Base-by-base conservation (phyloP, 805 yeast species). In the Wickerhamomyces rabaulensis region DNA sequence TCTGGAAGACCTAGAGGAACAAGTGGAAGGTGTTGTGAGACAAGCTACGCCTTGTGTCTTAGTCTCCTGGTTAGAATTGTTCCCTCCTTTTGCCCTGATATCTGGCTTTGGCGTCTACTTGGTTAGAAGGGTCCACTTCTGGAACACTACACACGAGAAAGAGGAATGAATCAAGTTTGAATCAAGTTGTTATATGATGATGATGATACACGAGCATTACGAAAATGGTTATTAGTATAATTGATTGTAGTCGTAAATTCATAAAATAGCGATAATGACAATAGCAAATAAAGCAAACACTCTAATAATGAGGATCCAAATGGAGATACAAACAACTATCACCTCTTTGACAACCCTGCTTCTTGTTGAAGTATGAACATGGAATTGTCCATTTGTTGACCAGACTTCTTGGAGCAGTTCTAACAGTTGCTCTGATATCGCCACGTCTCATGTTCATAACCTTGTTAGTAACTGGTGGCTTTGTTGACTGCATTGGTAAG, bases 1-100 rank as follows among this genome's bases (percentile, higher is more conserved):
- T 7, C 29, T 76, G 2, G 73, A 70, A 1, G 68, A 70, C 3
- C 65, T 85, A 16, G 64, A 72, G 33, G 63, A 51, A 0, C 65
- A 71, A 46, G 56, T 84, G 0, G 79, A 76, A 41, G 46, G 54
- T 3, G 54, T 75, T 6, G 20, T 48, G 16, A 39, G 42, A 23
- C 45, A 48, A 6, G 48, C 42, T 12, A 48, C 42, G 22, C 52
- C 49, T 15, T 19, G 16, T 6, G 10, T 36, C 23, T n/a, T 36
- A 10, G 16, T 13, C 9, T 60, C 62, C 4, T 15, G 55, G 5
- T 39, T 67, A 4, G 73, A 68, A 46, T 64, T 61, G 45, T 58
- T 71, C 43, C 75, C 75, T 17, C 71, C 71, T 3, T 59, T 69
- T 51, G 76, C 70, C 5, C 42, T 53, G 5, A 16, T 50, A 2